Conservation (phyloP, 257 asterid species). For the Jaltomata sinuosa region DNA sequence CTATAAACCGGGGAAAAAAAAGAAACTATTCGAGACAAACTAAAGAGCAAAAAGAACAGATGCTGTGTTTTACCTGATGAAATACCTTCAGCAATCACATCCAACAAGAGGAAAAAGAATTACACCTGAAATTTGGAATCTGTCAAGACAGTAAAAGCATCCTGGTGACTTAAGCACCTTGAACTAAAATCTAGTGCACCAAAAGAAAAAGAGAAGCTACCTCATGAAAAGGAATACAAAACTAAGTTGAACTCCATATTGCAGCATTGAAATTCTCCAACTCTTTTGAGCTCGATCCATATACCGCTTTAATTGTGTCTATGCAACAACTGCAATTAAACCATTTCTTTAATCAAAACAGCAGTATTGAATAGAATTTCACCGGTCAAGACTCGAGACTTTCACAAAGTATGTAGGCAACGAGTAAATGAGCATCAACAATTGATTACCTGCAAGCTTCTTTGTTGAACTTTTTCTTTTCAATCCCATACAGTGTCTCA, state of each 20-base stretch:
- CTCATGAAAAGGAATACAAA: background rate
- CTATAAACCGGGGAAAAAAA: background rate
- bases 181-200: background rate
- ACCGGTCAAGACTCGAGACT: background rate
- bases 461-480: conserved; percentile 66
- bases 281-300: conserved; percentile 63
- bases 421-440: background rate
- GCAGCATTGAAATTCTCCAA: conserved; percentile 59
- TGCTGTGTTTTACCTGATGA: background rate
- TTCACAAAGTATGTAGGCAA: background rate
- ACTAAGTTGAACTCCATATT: conserved; percentile 29
- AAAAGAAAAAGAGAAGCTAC: background rate
- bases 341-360: background rate
- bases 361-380: background rate
- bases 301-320: conserved; percentile 74
- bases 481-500: conserved; percentile 58
- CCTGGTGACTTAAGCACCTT: background rate
- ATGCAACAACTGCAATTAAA: conserved; percentile 50
- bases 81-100: background rate
- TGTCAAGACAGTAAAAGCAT: background rate
- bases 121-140: background rate
- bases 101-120: background rate
- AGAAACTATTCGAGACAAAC: background rate
- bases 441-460: conserved; percentile 84
- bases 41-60: background rate